Evolutionary conservation across 2,329 filamentous ascomycete genomes (phyloP), one percentile per base, ranked within the genome.

Genomic region (Hortaea sp.): DNA sequence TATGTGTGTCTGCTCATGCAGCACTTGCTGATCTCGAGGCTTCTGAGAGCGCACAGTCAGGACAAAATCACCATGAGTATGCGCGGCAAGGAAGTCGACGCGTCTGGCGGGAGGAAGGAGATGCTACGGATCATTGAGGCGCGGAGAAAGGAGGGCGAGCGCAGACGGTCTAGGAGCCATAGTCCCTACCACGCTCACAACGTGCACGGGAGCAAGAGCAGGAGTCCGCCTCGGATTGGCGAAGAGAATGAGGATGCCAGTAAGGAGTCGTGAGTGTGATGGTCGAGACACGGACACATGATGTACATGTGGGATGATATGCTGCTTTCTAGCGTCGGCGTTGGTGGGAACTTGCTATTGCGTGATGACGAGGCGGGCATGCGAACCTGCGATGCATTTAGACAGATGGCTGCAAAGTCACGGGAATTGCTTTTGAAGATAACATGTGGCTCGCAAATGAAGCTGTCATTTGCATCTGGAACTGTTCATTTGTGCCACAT

Each of bases 1-100:
- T 97, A 89, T 64, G 92, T 98, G 3, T 97, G 92, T 65, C 78
- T 97, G 54, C 77, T 90, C 51, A 98, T 98, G 89, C 81, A 88
- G 42, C 85, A 95, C 67, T 70, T 98, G n/a, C 75, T 98, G 12
- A 73, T 95, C 43, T 89, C 88, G 67, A 75, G 86, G 47, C 73
- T 98, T 27, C 70, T 98, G 48, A 79, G 77, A 54, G 88, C 86
- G 6, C 84, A 88, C 60, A 82, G 85, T 2, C 78, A 79, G 51
- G 81, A 90, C 64, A 95, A 94, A 69, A 84, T 97, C 9, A 89
- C 82, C 51, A 97, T 98, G 92, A 92, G 85, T 60, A 84, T 97
- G 77, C 81, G 78, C 5, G 86, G 85, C 27, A 88, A 88, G 63
- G 77, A 84, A 59, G 82, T 97, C 43, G 86, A 95, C 68, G 87